Evolutionary conservation across 176 grass and related monocot genomes (phyloP).

Genomic region (Oryza coarctata): DNA sequence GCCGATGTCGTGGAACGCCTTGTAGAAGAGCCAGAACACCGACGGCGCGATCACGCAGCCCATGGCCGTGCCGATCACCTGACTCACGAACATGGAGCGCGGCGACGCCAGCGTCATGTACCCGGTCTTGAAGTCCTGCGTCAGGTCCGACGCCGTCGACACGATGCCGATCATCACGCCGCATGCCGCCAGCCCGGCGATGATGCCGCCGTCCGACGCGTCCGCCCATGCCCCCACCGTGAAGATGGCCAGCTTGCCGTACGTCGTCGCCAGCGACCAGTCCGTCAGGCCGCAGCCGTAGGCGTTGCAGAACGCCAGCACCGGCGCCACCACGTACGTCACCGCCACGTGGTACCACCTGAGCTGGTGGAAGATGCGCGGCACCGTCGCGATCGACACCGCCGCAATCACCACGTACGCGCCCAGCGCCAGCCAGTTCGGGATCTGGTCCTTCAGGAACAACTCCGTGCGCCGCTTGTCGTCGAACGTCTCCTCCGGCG

Average conservation of each 20-base stretch:
- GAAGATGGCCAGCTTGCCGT: constrained; percentile 66
- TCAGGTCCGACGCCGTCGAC: constrained; percentile 63
- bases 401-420: constrained; percentile 40
- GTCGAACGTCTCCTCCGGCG: constrained; percentile 48
- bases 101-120: constrained; percentile 78
- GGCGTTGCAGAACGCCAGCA: constrained; percentile 71
- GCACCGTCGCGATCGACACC: constrained; percentile 46
- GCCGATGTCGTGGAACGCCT: constrained; percentile 49
- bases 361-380: constrained; percentile 57
- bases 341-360: constrained; percentile 63
- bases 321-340: constrained; percentile 54
- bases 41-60: constrained; percentile 57
- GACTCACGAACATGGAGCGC: constrained; percentile 70
- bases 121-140: constrained; percentile 67
- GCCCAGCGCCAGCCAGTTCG: constrained; percentile 44
- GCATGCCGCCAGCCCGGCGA: constrained; percentile 50
- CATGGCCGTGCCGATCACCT: constrained; percentile 63
- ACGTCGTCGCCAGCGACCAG: constrained; percentile 60
- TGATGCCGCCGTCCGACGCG: constrained; percentile 36
- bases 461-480: constrained; percentile 50
- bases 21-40: constrained; percentile 71
- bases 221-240: constrained; percentile 58
- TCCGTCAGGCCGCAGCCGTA: constrained; percentile 67
- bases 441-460: constrained; percentile 75
- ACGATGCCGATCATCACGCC: constrained; percentile 73